Percentiles rank a stretch among this genome's conserved stretches.
Evolutionary conservation across 495 filamentous ascomycete genomes (phyloP).

Genomic region (Staphylotrichum longicolle): DNA sequence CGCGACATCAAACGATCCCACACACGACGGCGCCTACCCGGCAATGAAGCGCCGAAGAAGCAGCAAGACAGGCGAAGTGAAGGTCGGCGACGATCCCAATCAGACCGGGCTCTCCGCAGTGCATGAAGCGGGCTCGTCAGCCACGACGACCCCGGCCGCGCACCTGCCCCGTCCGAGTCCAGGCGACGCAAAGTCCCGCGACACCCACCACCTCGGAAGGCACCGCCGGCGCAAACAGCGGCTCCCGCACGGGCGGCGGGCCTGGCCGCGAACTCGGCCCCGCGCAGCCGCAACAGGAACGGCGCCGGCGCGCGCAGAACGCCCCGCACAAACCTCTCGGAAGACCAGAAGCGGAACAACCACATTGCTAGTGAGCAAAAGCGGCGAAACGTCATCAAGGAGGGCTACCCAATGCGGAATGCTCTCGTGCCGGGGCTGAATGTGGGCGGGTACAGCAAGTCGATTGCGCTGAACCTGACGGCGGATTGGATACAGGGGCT

Average conservation of each 20-base stretch:
- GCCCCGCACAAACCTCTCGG: conserved; percentile 76
- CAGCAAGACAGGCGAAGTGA: neutral
- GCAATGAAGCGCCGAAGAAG: conserved; percentile 17
- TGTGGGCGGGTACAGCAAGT: conserved; percentile 73
- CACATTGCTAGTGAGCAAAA: conserved; percentile 90
- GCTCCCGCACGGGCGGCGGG: no score
- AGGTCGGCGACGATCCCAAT: conserved; percentile 24
- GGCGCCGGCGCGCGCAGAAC: conserved; percentile 57
- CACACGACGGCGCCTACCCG: conserved; percentile 7
- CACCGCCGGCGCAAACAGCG: neutral
- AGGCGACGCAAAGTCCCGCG: neutral
- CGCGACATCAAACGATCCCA: conserved; percentile 5
- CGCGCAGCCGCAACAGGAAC: no score
- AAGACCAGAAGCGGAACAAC: conserved; percentile 81
- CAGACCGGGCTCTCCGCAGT: neutral
- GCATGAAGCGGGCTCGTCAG: no score
- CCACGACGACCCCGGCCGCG: no score
- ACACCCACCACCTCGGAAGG: neutral
- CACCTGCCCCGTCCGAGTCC: neutral
- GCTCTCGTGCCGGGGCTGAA: conserved; percentile 68
- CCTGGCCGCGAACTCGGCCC: no score
- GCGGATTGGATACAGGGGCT: conserved; percentile 72
- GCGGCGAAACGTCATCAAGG: conserved; percentile 71
- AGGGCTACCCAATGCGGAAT: conserved; percentile 71
- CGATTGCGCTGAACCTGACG: conserved; percentile 66